A percentile compares a stretch with the other conserved stretches of the same genome.
phyloP scores from a whole-genome alignment of 495 filamentous ascomycete species.

The Hamigera avellanea region DNA sequence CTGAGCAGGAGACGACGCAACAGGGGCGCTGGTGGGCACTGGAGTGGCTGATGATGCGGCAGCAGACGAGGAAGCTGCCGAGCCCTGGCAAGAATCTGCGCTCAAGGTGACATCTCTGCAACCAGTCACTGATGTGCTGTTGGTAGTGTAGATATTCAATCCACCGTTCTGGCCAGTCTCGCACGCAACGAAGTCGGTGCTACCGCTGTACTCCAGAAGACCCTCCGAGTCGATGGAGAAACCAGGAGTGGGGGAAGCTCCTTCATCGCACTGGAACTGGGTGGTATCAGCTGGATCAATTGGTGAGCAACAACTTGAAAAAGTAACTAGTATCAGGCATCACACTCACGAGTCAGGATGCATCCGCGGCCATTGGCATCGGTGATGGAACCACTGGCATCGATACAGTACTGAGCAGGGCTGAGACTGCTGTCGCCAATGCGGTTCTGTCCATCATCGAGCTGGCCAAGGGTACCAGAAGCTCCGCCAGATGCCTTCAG shows the following conservation, averaged over 20 bases:
- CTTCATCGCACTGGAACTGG: conserved; percentile 55
- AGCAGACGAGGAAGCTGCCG: conserved; percentile 8
- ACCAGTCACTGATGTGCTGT: conserved; percentile 26
- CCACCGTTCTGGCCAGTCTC: conserved; percentile 36
- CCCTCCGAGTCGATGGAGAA: conserved; percentile 40
- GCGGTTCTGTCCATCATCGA: conserved; percentile 43
- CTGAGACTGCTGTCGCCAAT: conserved; percentile 33
- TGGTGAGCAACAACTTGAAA: conserved; percentile 7
- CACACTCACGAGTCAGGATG: conserved; percentile 40
- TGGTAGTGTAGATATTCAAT: conserved; percentile 41
- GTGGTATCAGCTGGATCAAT: conserved; percentile 35
- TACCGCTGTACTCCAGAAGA: conserved; percentile 30
- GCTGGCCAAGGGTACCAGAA: conserved; percentile 39
- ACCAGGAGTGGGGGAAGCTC: conserved; percentile 28
- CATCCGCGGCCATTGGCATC: conserved; percentile 44
- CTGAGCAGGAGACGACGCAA: too few species aligned
- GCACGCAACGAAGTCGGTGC: conserved; percentile 40
- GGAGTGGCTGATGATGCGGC: conserved; percentile 3
- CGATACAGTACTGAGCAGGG: conserved; percentile 33
- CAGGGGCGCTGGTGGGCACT: too few species aligned
- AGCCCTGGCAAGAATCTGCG: conserved; percentile 35
- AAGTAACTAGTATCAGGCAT: conserved; percentile 5
- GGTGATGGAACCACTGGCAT: conserved; percentile 34
- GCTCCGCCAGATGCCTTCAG: conserved; percentile 33
- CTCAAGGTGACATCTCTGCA: conserved; percentile 36